Percentiles rank a stretch among this genome's conserved stretches.
Evolutionary conservation across 345 rosid species (phyloP).

Genomic region (Hevea brasiliensis): DNA sequence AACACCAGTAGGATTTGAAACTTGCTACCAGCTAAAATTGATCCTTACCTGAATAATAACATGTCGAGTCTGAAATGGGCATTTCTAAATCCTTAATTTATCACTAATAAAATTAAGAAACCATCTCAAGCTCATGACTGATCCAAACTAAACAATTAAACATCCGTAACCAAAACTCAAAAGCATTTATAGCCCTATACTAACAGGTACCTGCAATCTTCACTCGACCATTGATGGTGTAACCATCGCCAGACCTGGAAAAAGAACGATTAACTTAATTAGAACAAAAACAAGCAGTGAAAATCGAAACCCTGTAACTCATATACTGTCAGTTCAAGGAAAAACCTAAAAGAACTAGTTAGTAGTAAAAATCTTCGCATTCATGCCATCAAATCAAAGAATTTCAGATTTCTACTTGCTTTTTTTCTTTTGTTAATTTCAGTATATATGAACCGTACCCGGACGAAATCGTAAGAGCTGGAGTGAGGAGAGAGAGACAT

Average conservation of each 20-base stretch:
- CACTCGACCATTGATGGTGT: slow-evolving; percentile 76
- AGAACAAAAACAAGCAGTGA: neutral
- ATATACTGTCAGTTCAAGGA: neutral
- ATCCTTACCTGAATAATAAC: neutral
- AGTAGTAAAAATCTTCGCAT: too few species aligned
- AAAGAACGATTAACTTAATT: neutral
- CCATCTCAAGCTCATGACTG: neutral
- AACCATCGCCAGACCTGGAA: slow-evolving; percentile 69
- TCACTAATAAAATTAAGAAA: too few species aligned
- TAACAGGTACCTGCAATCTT: slow-evolving; percentile 52
- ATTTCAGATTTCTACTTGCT: neutral
- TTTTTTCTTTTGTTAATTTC: neutral
- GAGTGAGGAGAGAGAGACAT: slow-evolving; percentile 33
- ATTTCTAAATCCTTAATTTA: too few species aligned
- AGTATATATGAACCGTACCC: slow-evolving; percentile 34
- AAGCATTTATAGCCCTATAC: neutral
- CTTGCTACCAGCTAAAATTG: neutral
- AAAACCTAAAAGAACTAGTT: neutral
- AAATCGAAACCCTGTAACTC: slow-evolving; percentile 9
- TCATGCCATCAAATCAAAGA: neutral
- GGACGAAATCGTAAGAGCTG: slow-evolving; percentile 41
- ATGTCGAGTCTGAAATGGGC: neutral
- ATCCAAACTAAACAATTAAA: neutral
- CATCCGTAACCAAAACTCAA: neutral
- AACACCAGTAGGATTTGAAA: neutral